phyloP scores from a whole-genome alignment of 202 grass and related monocot species.

The Setaria viridis region DNA sequence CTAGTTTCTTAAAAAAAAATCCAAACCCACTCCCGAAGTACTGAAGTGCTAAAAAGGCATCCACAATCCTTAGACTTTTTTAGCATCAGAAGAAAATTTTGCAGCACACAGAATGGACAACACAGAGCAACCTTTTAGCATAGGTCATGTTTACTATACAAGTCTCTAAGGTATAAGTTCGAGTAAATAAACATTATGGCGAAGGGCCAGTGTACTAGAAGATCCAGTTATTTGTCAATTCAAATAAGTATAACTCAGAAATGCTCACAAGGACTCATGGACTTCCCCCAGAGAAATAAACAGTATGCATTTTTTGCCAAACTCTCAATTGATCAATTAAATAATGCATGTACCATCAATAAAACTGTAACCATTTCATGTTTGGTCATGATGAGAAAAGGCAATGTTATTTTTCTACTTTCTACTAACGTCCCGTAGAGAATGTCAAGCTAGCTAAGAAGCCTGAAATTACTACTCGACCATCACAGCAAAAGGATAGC shows the following conservation, averaged over 20 bases:
- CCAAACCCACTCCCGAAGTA: background rate
- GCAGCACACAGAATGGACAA: too few species aligned
- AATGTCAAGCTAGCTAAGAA: background rate
- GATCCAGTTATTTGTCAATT: background rate
- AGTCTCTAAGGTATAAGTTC: background rate
- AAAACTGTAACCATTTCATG: background rate
- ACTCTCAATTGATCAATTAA: background rate
- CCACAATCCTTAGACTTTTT: background rate
- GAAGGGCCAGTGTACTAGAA: background rate
- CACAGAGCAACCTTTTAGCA: background rate
- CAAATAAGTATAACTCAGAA: background rate
- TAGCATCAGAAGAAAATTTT: background rate
- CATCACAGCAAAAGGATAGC: background rate
- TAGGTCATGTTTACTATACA: background rate
- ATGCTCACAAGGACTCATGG: background rate
- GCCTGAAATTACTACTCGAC: background rate
- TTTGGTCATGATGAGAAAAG: slow-evolving; percentile 12
- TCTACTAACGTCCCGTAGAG: background rate
- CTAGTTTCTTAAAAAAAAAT: background rate
- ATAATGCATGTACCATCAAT: background rate
- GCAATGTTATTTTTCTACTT: background rate
- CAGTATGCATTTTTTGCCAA: background rate
- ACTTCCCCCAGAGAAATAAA: background rate
- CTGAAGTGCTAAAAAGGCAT: background rate
- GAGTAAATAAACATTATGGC: background rate